Conservation (phyloP, 371 early-diverging fungal species). For the Mucor indicus region DNA sequence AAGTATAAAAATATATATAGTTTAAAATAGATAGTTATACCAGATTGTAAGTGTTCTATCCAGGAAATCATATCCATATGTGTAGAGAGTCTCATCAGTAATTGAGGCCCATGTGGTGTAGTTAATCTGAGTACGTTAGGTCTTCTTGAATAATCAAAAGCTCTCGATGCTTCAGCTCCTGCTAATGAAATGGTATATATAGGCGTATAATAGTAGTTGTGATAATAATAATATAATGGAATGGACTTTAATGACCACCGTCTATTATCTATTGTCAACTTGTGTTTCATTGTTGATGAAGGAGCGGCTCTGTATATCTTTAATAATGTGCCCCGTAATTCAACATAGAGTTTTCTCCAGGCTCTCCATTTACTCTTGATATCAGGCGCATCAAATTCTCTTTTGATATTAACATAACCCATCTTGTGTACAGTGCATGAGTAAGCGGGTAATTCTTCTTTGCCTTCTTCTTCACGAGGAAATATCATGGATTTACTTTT, state of each 20-base stretch:
- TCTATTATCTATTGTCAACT: background rate
- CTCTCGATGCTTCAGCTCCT: slow-evolving; percentile 42
- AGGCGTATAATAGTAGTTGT: slow-evolving; percentile 30
- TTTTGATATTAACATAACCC: slow-evolving; percentile 46
- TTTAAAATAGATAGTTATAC: slow-evolving; percentile 14
- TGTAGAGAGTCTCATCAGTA: slow-evolving; percentile 31
- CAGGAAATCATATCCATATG: slow-evolving; percentile 46
- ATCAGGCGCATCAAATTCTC: slow-evolving; percentile 38
- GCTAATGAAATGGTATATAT: slow-evolving; percentile 29
- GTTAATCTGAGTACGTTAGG: slow-evolving; percentile 37
- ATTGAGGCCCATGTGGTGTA: slow-evolving; percentile 38
- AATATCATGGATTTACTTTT: slow-evolving; percentile 28
- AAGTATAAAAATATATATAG: slow-evolving; percentile 1
- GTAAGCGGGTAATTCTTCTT: slow-evolving; percentile 39
- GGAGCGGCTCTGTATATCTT: slow-evolving; percentile 37
- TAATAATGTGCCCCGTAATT: slow-evolving; percentile 45
- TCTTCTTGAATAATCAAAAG: slow-evolving; percentile 42
- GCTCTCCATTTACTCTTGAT: slow-evolving; percentile 27
- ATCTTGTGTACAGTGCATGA: slow-evolving; percentile 44
- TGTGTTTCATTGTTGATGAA: no score
- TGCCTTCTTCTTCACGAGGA: slow-evolving; percentile 32
- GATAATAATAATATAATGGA: slow-evolving; percentile 23
- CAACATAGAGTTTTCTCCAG: slow-evolving; percentile 45
- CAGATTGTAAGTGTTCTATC: slow-evolving; percentile 51
- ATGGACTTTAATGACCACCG: slow-evolving; percentile 12